A percentile compares a stretch with the other conserved stretches of the same genome.
Evolutionary conservation across 208 protist genomes (phyloP).

Genomic region (Crithidia brevicula): DNA sequence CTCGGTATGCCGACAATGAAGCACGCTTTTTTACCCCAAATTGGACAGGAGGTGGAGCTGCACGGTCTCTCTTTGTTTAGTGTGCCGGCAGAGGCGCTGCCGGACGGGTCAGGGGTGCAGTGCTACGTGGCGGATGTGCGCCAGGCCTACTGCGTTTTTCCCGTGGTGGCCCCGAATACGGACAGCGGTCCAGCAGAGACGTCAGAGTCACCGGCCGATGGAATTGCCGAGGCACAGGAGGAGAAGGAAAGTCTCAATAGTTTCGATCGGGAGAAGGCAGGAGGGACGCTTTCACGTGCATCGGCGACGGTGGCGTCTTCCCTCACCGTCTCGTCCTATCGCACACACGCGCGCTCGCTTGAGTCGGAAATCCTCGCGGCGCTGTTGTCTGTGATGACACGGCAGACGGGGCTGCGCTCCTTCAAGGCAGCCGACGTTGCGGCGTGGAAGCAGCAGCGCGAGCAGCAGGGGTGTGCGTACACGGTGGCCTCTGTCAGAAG

Average conservation of each 20-base stretch:
- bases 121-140: constrained; percentile 46
- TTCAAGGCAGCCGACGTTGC: constrained; percentile 48
- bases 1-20: constrained; percentile 62
- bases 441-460: constrained; percentile 42
- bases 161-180: neutral
- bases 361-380: constrained; percentile 43
- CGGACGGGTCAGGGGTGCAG: constrained; percentile 22
- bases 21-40: constrained; percentile 54
- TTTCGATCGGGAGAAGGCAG: too few relatives aligned
- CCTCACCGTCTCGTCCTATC: constrained; percentile 19
- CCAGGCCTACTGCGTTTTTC: constrained; percentile 63
- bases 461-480: constrained; percentile 58
- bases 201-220: too few relatives aligned
- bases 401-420: constrained; percentile 38
- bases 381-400: constrained; percentile 53
- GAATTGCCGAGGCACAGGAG: neutral
- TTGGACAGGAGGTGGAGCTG: constrained; percentile 55
- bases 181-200: too few relatives aligned
- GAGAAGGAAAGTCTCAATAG: neutral
- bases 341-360: constrained; percentile 16
- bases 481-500: constrained; percentile 46
- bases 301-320: neutral
- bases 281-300: neutral
- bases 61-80: constrained; percentile 62
- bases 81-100: constrained; percentile 28